Base-by-base conservation (phyloP, 495 filamentous ascomycete genomes). In the Penicillium cinerascens region DNA sequence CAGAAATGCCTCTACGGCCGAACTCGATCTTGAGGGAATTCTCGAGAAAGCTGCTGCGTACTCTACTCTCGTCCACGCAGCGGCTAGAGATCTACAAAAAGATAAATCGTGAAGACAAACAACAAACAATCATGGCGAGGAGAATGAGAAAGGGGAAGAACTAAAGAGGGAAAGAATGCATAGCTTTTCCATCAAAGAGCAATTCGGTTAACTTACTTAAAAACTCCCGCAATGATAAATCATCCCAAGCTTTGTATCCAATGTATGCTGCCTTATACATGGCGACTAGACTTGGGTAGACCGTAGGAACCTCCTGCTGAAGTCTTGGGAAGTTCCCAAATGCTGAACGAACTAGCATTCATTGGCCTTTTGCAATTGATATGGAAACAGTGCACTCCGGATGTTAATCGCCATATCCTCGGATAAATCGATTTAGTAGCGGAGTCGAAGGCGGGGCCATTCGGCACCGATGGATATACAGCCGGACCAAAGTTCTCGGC, bases 391-490 rank as follows among this genome's bases (percentile, higher is more conserved):
- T 37, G 44, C 53, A n/a, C 37, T 25, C 21, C 56, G 56, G 56
- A 16, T 29, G 39, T 51, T 54, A 25, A 36, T 58, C 56, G 56
- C 56, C 41, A 48, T 44, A 58, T 54, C 47, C 17, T 59, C 56
- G 56, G 56, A n/a, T 15, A 5, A 47, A 41, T 20, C 17, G 8
- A 22, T 21, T 20, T 16, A 20, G 6, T 16, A 47, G 39, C n/a
- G 42, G 29, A 45, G 38, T 44, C 36, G 7, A 29, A 44, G 23
- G 25, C 22, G 35, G 35, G 20, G n/a, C 20, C 6, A 26, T 40
- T 36, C 20, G n/a, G 25, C 35, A 27, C 3, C 3, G 29, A 13
- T 15, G 35, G 46, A 27, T 2, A 15, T n/a, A 21, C n/a, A n/a
- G n/a, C n/a, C n/a, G n/a, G n/a, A 22, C 13, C 4, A 40, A 13